Base-by-base conservation (phyloP, 2,329 filamentous ascomycete genomes). In the Phialophora verrucosa region DNA sequence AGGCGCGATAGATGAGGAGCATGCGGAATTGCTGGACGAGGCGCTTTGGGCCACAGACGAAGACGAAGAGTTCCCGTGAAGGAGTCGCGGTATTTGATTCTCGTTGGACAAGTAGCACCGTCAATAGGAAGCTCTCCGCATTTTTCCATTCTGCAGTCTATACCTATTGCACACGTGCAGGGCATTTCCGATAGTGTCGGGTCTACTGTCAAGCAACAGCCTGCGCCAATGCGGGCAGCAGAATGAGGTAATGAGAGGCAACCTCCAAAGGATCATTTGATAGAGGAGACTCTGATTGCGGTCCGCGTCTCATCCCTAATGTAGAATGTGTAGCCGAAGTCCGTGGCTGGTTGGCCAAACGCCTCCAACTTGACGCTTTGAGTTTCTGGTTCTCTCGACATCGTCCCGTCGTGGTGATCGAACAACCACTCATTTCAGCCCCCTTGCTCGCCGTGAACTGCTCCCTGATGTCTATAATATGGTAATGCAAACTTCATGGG, bases 41-140 rank as follows among this genome's bases (percentile, higher is more conserved):
- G 61, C 63, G 42, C 63, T 71, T 4, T 71, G 70, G 70, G 64
- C 62, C n/a, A 66, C 58, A 10, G 70, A 69, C 59, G 70, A 71
- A 2, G 64, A 70, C 5, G 68, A 69, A 7, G 66, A 68, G 35
- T 68, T 65, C 35, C 66, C 66, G 11, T 68, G 27, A 66, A 14
- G 4, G 32, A 12, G 10, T 11, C 29, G 38, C 44, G 29, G 6
- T 53, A 61, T 61, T 23, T 12, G 32, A 23, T 29, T 29, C n/a
- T 44, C 29, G 49, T 51, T 51, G 49, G 49, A 51, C 20, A 51
- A 51, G 10, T 14, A 5, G 8, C 23, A 44, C 17, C 32, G 44
- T 5, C 11, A 50, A 49, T 49, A n/a, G 31, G 10, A 35, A 3
- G 32, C 32, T 11, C 2, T 35, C 32, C 12, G 32, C 17, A 5